Evolutionary conservation across 331 rosid species (phyloP), one percentile per base, ranked within the genome.

Genomic region (Stylosanthes scabra): DNA sequence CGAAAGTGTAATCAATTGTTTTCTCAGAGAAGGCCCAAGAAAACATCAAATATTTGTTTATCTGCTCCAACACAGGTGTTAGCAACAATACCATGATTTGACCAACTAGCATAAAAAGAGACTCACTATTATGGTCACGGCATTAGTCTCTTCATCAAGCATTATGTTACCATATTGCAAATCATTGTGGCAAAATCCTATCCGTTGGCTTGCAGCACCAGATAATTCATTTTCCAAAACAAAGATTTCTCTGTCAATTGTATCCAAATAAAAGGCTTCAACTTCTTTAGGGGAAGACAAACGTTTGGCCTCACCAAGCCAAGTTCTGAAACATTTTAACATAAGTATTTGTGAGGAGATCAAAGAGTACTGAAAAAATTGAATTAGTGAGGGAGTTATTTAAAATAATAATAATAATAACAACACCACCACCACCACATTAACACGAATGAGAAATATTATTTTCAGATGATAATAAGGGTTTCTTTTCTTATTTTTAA

Each of bases 161-260:
- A 92, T 90, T 72, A 92, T 85, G 78, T 92, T 92, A n/a, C 97
- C 96, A 69, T 92, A 92, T 68, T 92, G 97, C 66, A 90, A 68
- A 85, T 92, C 96, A 75, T 90, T 92, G 88, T 92, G 97, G 82
- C 97, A 90, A 84, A 92, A 92, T 57, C 91, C 94, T 46, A 88
- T 82, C n/a, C 2, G 64, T 76, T 83, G 86, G 72, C 72, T 42
- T 47, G 72, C 5, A 6, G 72, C 5, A 6, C 70, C 77, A 46
- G 89, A 79, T 8, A 90, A 82, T 20, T 86, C 86, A 84, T 83
- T 86, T 73, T 92, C 96, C 89, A 92, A 74, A 54, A 81, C 4
- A 6, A 84, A 75, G 58, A 90, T 88, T 80, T 92, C 96, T 68
- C 79, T 80, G 74, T 86, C 88, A 12, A 92, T 71, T 14, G 78